These are phyloP conservation scores for Podosphaera fusca DNA, from an alignment of 2,329 filamentous ascomycete species.

Conservation along the genomic window DNA sequence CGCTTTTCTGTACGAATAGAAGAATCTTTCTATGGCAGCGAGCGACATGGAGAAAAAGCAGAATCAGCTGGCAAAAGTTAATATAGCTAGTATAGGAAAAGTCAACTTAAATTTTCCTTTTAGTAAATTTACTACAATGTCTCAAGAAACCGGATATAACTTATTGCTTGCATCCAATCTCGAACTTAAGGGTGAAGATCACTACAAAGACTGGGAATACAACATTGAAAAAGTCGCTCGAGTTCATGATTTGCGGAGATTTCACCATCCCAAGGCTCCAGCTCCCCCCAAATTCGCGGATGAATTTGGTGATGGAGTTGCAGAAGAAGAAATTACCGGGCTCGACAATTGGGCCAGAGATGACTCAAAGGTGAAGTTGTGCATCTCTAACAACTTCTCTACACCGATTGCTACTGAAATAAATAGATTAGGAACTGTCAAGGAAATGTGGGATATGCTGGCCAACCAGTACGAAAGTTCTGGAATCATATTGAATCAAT, in stretches of 20 bases:
- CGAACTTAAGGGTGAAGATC: neutral
- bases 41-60: neutral
- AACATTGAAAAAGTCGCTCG: neutral
- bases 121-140: neutral
- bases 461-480: neutral
- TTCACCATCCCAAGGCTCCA: neutral
- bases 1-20: neutral
- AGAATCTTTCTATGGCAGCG: neutral
- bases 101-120: neutral
- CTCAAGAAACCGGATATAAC: neutral
- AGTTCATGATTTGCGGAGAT: neutral
- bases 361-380: neutral
- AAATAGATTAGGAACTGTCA: neutral
- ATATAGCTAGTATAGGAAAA: neutral
- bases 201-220: neutral
- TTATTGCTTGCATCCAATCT: neutral
- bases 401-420: neutral
- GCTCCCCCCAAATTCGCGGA: neutral
- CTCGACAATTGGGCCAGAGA: neutral
- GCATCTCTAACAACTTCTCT: neutral
- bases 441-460: neutral
- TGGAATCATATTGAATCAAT: neutral
- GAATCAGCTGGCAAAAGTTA: neutral
- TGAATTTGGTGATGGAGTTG: neutral
- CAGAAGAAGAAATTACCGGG: neutral